Percentiles rank a stretch among this genome's conserved stretches.
phyloP scores from a whole-genome alignment of 768 basidiomycete species.

The Trametes maxima region DNA sequence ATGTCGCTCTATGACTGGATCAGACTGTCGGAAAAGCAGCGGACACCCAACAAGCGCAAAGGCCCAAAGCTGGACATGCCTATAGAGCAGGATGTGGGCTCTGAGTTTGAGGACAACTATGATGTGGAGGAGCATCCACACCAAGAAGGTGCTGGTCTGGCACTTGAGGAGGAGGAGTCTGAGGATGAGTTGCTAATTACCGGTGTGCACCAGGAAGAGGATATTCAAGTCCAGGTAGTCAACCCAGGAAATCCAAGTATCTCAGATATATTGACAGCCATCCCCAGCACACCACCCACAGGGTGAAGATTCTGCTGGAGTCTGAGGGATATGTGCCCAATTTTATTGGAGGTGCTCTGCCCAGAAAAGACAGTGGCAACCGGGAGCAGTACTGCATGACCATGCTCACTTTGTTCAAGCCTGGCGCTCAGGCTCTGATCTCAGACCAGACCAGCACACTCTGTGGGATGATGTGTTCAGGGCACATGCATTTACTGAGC shows the following conservation, averaged over 20 bases:
- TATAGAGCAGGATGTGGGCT: too few relatives aligned
- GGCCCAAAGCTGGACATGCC: background rate
- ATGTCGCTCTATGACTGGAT: constrained; percentile 1
- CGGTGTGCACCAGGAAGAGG: too few relatives aligned
- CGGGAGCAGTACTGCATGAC: constrained; percentile 36
- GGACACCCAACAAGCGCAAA: background rate
- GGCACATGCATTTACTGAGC: background rate
- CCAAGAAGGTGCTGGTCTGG: too few relatives aligned
- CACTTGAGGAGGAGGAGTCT: too few relatives aligned
- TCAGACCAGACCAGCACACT: constrained; percentile 24
- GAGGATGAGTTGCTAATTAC: too few relatives aligned
- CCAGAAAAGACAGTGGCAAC: constrained; percentile 36
- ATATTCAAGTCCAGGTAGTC: too few relatives aligned
- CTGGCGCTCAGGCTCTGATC: constrained; percentile 36
- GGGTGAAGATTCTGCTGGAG: background rate
- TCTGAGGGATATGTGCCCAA: constrained; percentile 29
- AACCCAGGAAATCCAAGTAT: background rate
- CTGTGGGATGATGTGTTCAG: constrained; percentile 10
- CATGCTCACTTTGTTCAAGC: constrained; percentile 40
- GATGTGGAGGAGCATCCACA: too few relatives aligned
- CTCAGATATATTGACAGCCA: background rate
- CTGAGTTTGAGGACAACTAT: too few relatives aligned
- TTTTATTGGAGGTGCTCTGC: constrained; percentile 35
- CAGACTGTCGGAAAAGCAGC: background rate
- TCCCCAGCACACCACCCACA: background rate